phyloP scores from a whole-genome alignment of 768 basidiomycete species.

The Boletus rufocinnamomeus region DNA sequence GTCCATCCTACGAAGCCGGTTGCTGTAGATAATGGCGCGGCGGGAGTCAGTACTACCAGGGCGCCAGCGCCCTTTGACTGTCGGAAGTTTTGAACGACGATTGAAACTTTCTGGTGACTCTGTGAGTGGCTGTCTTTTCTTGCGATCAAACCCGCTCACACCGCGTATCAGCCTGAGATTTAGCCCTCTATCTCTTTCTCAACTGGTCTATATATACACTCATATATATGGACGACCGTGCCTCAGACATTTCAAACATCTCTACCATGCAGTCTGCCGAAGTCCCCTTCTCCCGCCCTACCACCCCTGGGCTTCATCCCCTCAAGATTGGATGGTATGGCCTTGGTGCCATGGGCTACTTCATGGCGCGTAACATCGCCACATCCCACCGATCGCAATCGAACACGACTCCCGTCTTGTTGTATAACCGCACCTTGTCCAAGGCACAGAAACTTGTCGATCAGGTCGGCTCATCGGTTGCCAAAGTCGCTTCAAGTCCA shows the following conservation, averaged over 20 bases:
- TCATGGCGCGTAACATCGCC: slow-evolving; percentile 82
- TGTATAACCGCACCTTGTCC: slow-evolving; percentile 73
- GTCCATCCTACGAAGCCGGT: too few species aligned
- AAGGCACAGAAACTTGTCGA: slow-evolving; percentile 60
- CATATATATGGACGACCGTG: slow-evolving; percentile 7
- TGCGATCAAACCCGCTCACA: neutral
- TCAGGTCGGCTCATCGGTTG: slow-evolving; percentile 54
- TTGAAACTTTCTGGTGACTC: neutral
- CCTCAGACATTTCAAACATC: slow-evolving; percentile 8
- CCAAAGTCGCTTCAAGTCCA: slow-evolving; percentile 56
- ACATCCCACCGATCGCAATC: slow-evolving; percentile 44
- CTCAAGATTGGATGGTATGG: slow-evolving; percentile 48
- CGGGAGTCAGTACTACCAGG: neutral
- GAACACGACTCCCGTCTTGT: slow-evolving; percentile 53
- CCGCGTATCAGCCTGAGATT: neutral
- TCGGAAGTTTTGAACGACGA: neutral
- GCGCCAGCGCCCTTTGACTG: neutral
- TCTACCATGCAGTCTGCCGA: slow-evolving; percentile 15
- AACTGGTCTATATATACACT: slow-evolving; percentile 1
- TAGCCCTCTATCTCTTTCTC: neutral
- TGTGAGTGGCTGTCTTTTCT: neutral
- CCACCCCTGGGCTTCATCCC: slow-evolving; percentile 45
- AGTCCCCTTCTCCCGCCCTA: slow-evolving; percentile 60
- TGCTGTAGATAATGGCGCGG: neutral
- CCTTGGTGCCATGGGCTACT: slow-evolving; percentile 69